Evolutionary conservation across 2,329 filamentous ascomycete species (phyloP), one percentile per base, ranked within the genome.

Genomic region (Claviceps maximensis): DNA sequence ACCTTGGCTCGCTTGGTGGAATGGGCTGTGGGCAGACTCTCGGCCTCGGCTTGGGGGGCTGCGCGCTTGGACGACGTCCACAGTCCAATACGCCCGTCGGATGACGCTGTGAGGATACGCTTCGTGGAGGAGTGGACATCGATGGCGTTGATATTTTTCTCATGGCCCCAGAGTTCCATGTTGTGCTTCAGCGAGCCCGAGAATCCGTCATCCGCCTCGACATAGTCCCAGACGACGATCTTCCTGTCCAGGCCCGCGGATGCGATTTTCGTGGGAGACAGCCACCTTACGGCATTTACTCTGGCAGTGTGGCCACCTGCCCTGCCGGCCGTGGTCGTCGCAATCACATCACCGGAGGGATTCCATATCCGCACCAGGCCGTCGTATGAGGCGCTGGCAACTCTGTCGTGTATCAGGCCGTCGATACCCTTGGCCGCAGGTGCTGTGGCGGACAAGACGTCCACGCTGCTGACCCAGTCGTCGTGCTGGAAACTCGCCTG

Each of bases 401-500:
- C 84, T 57, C 87, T 75, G 49, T 71, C 66, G 19, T 57, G 59
- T n/a, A 67, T 56, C 33, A 45, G 58, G 50, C 60, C 61, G 7
- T 60, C 60, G 61, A 77, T 70, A 47, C 67, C 66, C 49, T 71
- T 72, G 21, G 76, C 82, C 2, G 82, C 79, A 7, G 73, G 70
- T 1, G 86, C 86, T 13, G 77, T 81, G 15, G 70, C 68, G 0
- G 89, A 90, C 25, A 95, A 74, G 4, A 95, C 79, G 67, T 96
- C 89, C 27, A 97, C 82, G 27, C 81, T 80, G 65, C 87, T 88
- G 49, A 98, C 87, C 93, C 93, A 98, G 68, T 97, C 93, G 64
- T 98, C 90, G 67, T 98, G 91, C 72, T 96, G 85, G 67, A 95
- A 98, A 64, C 87, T 93, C 13, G 89, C 86, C 60, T 95, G 83